A percentile compares a stretch with the other conserved stretches of the same genome.
phyloP scores from a whole-genome alignment of 2,329 filamentous ascomycete species.

The Didymosphaeria variabile region DNA sequence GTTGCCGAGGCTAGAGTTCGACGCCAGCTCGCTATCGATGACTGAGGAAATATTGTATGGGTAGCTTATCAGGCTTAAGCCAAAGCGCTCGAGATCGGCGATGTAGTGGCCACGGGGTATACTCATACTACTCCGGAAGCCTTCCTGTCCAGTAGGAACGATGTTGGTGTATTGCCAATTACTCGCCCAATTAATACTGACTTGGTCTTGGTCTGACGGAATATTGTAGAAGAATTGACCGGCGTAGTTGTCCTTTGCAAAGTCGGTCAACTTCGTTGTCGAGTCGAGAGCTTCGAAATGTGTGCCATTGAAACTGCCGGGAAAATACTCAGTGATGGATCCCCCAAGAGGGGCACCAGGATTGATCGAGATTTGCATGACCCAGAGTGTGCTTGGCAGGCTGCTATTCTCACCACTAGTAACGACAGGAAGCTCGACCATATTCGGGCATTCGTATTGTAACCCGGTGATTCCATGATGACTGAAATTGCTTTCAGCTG shows the following conservation, averaged over 20 bases:
- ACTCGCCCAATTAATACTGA: conserved; percentile 65
- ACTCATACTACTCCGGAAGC: conserved; percentile 63
- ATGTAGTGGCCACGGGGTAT: conserved; percentile 63
- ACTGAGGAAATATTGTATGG: conserved; percentile 62
- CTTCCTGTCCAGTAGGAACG: conserved; percentile 64
- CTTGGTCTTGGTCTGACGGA: conserved; percentile 53
- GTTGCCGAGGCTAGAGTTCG: conserved; percentile 58
- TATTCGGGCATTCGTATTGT: conserved; percentile 71
- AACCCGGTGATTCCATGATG: conserved; percentile 61
- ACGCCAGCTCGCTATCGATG: conserved; percentile 56
- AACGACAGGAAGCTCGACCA: conserved; percentile 64
- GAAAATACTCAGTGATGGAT: conserved; percentile 65
- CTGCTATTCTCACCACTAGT: conserved; percentile 45
- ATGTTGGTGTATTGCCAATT: conserved; percentile 68
- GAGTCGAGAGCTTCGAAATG: conserved; percentile 62
- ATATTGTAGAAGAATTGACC: conserved; percentile 61
- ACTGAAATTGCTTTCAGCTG: conserved; percentile 66
- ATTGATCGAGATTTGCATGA: conserved; percentile 64
- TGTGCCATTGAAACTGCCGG: conserved; percentile 71
- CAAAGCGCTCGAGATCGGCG: conserved; percentile 60
- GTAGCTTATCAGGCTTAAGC: conserved; percentile 61
- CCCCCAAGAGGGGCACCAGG: conserved; percentile 67
- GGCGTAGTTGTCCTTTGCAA: conserved; percentile 65
- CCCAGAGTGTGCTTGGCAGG: conserved; percentile 42
- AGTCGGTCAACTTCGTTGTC: conserved; percentile 55